These are phyloP conservation scores for Carex arenaria DNA, from an alignment of 202 grass and related monocot species.

Conservation along the genomic window DNA sequence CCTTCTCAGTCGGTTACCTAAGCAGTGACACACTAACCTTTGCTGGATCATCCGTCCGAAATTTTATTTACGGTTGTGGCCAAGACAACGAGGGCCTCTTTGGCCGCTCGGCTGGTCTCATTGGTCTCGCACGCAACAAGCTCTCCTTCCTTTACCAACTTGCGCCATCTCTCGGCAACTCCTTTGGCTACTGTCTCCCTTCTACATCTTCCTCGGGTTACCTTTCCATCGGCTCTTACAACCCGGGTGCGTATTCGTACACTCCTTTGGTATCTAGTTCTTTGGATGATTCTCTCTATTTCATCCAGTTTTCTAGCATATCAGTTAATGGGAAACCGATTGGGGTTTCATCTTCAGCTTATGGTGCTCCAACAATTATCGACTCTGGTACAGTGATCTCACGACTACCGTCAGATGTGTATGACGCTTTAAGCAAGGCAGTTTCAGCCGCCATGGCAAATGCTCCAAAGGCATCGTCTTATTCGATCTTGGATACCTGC, in stretches of 20 bases:
- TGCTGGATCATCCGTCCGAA: slow-evolving; percentile 32
- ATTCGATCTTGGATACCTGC: slow-evolving; percentile 68
- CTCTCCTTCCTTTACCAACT: slow-evolving; percentile 70
- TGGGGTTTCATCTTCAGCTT: slow-evolving; percentile 37
- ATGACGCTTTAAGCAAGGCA: slow-evolving; percentile 57
- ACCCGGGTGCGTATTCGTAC: slow-evolving; percentile 31
- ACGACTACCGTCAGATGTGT: slow-evolving; percentile 49
- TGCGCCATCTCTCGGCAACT: slow-evolving; percentile 42
- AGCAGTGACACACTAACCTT: slow-evolving; percentile 68
- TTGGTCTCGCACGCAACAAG: slow-evolving; percentile 68
- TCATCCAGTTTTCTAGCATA: slow-evolving; percentile 41
- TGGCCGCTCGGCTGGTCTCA: slow-evolving; percentile 57
- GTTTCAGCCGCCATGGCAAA: slow-evolving; percentile 33
- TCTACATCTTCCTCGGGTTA: slow-evolving; percentile 46
- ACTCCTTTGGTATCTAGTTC: slow-evolving; percentile 60
- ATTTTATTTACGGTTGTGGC: slow-evolving; percentile 76
- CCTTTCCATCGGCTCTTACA: slow-evolving; percentile 54
- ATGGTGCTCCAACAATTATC: slow-evolving; percentile 60
- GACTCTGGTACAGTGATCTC: slow-evolving; percentile 81
- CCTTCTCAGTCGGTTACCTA: slow-evolving; percentile 74
- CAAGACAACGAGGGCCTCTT: slow-evolving; percentile 86
- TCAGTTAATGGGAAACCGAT: slow-evolving; percentile 40
- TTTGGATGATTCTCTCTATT: slow-evolving; percentile 58
- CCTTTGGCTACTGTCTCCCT: slow-evolving; percentile 76
- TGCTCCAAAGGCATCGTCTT: slow-evolving; percentile 24